phyloP scores from a whole-genome alignment of 202 grass and related monocot species.

The Bolboschoenoplectus hybrid region DNA sequence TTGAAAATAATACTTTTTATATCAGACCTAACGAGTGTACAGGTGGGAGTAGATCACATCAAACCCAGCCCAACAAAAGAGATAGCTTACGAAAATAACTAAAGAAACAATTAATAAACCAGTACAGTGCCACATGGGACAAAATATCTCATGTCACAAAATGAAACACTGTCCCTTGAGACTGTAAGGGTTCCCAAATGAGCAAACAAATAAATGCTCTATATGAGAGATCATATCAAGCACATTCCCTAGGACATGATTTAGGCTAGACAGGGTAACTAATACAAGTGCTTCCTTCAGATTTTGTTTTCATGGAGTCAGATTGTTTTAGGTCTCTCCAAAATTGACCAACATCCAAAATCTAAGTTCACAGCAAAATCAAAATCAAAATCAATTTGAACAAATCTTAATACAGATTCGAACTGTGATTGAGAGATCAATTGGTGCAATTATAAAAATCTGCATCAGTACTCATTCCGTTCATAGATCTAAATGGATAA shows the following conservation, averaged over 20 bases:
- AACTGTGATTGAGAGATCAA: background rate
- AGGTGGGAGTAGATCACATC: background rate
- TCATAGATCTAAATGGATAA: background rate
- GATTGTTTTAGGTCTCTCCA: background rate
- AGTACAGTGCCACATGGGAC: background rate
- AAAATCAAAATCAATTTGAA: background rate
- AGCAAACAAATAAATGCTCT: background rate
- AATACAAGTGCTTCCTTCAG: background rate
- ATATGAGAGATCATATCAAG: background rate
- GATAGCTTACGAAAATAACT: background rate
- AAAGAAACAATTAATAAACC: background rate
- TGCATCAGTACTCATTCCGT: background rate
- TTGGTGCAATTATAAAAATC: background rate
- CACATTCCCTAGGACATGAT: background rate
- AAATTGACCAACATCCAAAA: conserved; percentile 22
- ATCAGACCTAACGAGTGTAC: conserved; percentile 50
- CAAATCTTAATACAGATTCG: background rate
- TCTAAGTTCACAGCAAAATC: background rate
- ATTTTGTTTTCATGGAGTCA: background rate
- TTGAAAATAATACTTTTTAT: conserved; percentile 31
- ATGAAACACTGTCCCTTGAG: background rate
- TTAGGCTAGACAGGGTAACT: background rate
- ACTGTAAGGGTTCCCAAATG: no score
- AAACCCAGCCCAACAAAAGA: background rate
- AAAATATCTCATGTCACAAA: background rate